Evolutionary conservation across 2,329 filamentous ascomycete genomes (phyloP).

Genomic region (Neonectria faginata): DNA sequence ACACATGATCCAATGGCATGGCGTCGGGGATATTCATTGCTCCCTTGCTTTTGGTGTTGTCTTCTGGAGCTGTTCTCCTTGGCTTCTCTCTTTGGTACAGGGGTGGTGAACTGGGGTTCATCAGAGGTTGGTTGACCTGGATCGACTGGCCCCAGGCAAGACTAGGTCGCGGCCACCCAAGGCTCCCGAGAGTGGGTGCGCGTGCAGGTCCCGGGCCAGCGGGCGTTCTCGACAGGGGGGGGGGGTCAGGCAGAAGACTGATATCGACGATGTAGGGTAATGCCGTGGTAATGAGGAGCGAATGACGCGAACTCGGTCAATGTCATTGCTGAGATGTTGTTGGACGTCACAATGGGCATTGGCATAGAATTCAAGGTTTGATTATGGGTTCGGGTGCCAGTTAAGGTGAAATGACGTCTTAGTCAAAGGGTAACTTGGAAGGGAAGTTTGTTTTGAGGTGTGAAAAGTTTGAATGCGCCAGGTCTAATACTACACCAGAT

Average conservation of each 20-base stretch:
- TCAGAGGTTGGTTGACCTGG: constrained; percentile 10
- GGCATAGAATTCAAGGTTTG: neutral
- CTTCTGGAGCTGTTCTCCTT: constrained; percentile 8
- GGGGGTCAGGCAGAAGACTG: neutral
- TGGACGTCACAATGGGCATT: too few species aligned
- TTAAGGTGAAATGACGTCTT: neutral
- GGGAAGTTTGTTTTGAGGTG: neutral
- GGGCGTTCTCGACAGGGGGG: constrained; percentile 3
- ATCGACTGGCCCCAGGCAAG: constrained; percentile 17
- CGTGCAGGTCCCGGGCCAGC: neutral
- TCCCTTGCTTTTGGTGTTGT: constrained; percentile 13
- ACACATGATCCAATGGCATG: constrained; percentile 2
- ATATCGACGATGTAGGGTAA: constrained; percentile 8
- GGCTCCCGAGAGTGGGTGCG: constrained; percentile 14
- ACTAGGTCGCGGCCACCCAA: constrained; percentile 19
- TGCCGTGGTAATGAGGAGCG: neutral
- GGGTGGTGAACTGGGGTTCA: constrained; percentile 17
- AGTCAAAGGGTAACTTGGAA: neutral
- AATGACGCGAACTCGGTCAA: neutral
- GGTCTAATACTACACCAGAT: too few species aligned
- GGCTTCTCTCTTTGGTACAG: constrained; percentile 11
- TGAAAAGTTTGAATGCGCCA: neutral
- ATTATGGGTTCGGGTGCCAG: neutral
- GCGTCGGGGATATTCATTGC: constrained; percentile 10
- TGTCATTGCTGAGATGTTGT: neutral